These are phyloP conservation scores for Tardiomyces digboiensis DNA, from an alignment of 1,139 yeast genomes.

Conservation along the genomic window DNA sequence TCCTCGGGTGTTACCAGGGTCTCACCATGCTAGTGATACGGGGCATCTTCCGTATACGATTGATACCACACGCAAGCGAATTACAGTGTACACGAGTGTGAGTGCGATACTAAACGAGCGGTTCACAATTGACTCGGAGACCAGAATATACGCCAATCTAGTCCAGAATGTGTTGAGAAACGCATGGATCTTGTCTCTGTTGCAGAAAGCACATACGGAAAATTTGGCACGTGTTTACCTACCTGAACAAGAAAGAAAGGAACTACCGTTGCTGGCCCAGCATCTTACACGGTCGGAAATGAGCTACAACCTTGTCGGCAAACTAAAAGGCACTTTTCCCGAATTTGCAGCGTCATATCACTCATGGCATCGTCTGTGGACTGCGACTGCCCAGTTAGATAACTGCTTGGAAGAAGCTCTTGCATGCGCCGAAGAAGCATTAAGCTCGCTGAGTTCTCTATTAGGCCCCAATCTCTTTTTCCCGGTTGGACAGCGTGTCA, in stretches of 20 bases:
- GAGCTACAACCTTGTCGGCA: slow-evolving; percentile 8
- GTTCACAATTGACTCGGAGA: slow-evolving; percentile 2
- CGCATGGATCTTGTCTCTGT: slow-evolving; percentile 22
- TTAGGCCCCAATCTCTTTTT: neutral
- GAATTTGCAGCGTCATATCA: slow-evolving; percentile 2
- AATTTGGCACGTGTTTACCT: slow-evolving; percentile 8
- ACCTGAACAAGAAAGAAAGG: slow-evolving; percentile 5
- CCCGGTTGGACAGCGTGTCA: neutral
- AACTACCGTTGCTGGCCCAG: slow-evolving; percentile 11
- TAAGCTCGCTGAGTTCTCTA: neutral
- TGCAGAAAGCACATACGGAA: slow-evolving; percentile 5
- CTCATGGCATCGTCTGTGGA: slow-evolving; percentile 7
- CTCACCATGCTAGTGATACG: slow-evolving; percentile 12
- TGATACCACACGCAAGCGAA: slow-evolving; percentile 4
- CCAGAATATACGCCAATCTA: slow-evolving; percentile 14
- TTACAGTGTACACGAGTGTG: slow-evolving; percentile 4
- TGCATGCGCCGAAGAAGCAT: neutral
- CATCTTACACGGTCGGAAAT: slow-evolving; percentile 6
- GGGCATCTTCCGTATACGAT: slow-evolving; percentile 15
- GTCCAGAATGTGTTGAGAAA: slow-evolving; percentile 20
- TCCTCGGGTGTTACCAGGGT: slow-evolving; percentile 6
- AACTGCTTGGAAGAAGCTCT: slow-evolving; percentile 1
- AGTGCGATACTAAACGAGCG: slow-evolving; percentile 3
- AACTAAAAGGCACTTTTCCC: slow-evolving; percentile 9
- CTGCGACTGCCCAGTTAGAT: slow-evolving; percentile 7